phyloP scores from a whole-genome alignment of 2,329 filamentous ascomycete species.

The Botrytis paeoniae region DNA sequence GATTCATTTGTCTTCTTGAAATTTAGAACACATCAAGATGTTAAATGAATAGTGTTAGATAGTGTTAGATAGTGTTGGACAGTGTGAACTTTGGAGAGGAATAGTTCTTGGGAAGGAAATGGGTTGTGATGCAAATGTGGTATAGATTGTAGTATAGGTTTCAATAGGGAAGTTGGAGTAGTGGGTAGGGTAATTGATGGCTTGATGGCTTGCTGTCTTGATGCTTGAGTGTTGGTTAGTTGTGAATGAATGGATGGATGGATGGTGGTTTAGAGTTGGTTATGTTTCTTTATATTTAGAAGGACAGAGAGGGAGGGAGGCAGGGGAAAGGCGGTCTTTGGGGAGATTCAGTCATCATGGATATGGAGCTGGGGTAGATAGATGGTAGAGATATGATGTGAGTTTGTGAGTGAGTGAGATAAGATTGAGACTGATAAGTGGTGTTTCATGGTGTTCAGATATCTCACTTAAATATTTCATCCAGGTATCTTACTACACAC shows the following conservation, averaged over 20 bases:
- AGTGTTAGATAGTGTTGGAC: too few relatives aligned
- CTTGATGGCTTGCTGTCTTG: too few relatives aligned
- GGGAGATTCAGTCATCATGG: neutral
- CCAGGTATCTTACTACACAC: too few relatives aligned
- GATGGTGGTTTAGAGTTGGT: too few relatives aligned
- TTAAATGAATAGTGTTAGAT: neutral
- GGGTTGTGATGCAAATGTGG: too few relatives aligned
- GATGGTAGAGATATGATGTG: neutral
- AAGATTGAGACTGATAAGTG: neutral
- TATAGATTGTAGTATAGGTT: too few relatives aligned
- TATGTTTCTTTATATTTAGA: rapidly evolving
- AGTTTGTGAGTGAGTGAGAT: too few relatives aligned
- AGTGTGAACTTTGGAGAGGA: neutral
- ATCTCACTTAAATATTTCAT: too few relatives aligned
- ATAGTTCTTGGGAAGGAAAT: neutral
- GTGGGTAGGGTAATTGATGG: neutral
- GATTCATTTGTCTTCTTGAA: neutral
- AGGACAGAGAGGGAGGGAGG: neutral
- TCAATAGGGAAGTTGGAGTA: too few relatives aligned
- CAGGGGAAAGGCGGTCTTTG: neutral
- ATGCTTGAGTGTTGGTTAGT: too few relatives aligned
- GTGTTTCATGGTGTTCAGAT: too few relatives aligned
- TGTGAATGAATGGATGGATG: too few relatives aligned
- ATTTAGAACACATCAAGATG: neutral
- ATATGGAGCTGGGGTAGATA: neutral